Percentiles rank a stretch among this genome's conserved stretches.
phyloP scores from a whole-genome alignment of 1,284 basidiomycete species.

The Cryptococcus depauperatus region DNA sequence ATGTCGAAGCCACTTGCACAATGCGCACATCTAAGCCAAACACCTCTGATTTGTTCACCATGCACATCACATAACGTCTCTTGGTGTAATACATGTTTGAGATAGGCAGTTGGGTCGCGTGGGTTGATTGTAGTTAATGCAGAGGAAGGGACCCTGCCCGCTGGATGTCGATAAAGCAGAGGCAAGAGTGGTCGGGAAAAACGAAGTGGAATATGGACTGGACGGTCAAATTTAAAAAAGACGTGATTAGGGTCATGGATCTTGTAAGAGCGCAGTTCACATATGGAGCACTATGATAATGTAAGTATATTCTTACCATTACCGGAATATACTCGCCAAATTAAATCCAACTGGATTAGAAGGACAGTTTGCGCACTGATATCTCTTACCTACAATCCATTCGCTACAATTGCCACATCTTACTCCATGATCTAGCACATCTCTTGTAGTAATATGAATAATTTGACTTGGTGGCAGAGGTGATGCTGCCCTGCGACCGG shows the following conservation, averaged over 20 bases:
- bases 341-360: constrained; percentile 40
- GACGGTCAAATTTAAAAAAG: constrained; percentile 74
- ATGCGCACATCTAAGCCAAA: constrained; percentile 81
- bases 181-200: constrained; percentile 58
- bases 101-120: constrained; percentile 57
- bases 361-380: constrained; percentile 46
- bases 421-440: constrained; percentile 37
- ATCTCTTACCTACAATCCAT: constrained; percentile 43
- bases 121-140: constrained; percentile 48
- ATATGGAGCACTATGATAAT: constrained; percentile 59
- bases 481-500: constrained; percentile 2
- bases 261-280: constrained; percentile 66
- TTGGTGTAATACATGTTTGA: constrained; percentile 57
- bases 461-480: constrained; percentile 4
- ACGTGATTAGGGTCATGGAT: constrained; percentile 73
- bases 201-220: constrained; percentile 61
- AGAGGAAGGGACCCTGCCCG: constrained; percentile 50
- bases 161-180: constrained; percentile 58
- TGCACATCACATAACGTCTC: constrained; percentile 45
- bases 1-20: constrained; percentile 63
- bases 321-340: constrained; percentile 23
- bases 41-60: constrained; percentile 55
- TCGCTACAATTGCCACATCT: constrained; percentile 38
- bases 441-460: constrained; percentile 12
- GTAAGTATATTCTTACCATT: no score